Conservation (phyloP, 2,329 filamentous ascomycete species). For the Ascosphaera pollenicola region DNA sequence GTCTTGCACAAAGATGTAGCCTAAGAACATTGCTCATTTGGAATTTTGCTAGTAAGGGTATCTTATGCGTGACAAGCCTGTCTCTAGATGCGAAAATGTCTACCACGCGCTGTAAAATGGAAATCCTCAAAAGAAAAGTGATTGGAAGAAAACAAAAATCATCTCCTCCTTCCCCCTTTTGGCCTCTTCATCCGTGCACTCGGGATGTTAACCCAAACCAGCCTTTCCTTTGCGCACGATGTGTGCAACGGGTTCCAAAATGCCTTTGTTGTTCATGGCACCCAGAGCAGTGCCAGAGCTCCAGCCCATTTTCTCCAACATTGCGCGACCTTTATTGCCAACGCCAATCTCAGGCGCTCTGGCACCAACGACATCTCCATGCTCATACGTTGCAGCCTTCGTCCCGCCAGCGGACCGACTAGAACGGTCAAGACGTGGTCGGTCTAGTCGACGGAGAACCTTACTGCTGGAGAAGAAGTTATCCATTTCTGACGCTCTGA, state of each 20-base stretch:
- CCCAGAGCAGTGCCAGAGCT: slow-evolving; percentile 67
- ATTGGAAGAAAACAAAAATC: neutral
- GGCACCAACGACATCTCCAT: slow-evolving; percentile 76
- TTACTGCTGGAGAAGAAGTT: slow-evolving; percentile 15
- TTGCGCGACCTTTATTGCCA: slow-evolving; percentile 62
- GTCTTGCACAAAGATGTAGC: too few relatives aligned
- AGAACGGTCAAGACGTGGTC: slow-evolving; percentile 1
- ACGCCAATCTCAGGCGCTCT: slow-evolving; percentile 62
- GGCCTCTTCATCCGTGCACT: too few relatives aligned
- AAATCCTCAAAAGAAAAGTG: neutral
- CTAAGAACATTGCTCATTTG: too few relatives aligned
- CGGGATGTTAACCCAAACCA: slow-evolving; percentile 40
- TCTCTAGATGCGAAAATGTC: too few relatives aligned
- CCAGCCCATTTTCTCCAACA: slow-evolving; percentile 98
- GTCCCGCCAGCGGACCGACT: slow-evolving; percentile 18
- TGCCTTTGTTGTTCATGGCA: slow-evolving; percentile 63
- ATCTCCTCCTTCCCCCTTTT: too few relatives aligned
- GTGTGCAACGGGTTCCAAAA: slow-evolving; percentile 64
- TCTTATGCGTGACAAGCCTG: too few relatives aligned
- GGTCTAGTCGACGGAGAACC: slow-evolving; percentile 9
- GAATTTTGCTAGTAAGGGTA: too few relatives aligned
- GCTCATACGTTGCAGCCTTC: slow-evolving; percentile 37
- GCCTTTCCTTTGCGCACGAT: slow-evolving; percentile 72
- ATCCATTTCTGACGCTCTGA: slow-evolving; percentile 29
- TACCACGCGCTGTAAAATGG: too few relatives aligned